Evolutionary conservation across 1,284 basidiomycete species (phyloP), one percentile per base, ranked within the genome.

Genomic region (Meira miltonrushii): DNA sequence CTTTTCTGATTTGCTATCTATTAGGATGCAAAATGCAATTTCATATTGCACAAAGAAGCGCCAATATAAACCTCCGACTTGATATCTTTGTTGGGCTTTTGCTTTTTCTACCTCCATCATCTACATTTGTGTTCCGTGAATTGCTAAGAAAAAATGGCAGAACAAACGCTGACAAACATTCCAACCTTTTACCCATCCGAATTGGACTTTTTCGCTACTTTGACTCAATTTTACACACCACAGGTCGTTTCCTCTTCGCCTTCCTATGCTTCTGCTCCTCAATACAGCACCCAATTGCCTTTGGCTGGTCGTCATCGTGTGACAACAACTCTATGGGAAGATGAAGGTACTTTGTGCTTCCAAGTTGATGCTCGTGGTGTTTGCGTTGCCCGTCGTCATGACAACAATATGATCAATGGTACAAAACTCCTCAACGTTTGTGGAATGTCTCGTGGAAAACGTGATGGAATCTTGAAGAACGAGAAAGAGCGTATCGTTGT

Each of bases 371-470:
- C 73, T 6, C 66, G 69, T 25, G 75, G 75, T 40, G 72, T 77
- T 17, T 77, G 74, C 55, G 74, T 78, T 12, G 75, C 75, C n/a
- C 65, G 75, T 12, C 61, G 75, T 48, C 68, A 74, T 62, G 64
- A 78, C 63, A 78, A 78, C 65, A 75, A 76, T 68, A 78, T 78
- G 75, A 72, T 78, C 63, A 78, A 78, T 61, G 75, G 75, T 44
- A 78, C 75, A 48, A 78, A 78, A 66, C 64, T 78, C 5, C 66
- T 78, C 54, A 78, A 78, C 55, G 74, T 76, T 25, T 75, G 73
- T 61, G 70, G 70, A 53, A 75, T 78, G 75, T 74, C 75, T 37
- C 74, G 75, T 40, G 75, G 75, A 21, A 78, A 78, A 65, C 72
- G 75, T 25, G 75, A 78, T 57, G 75, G 74, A 44, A 77, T 78